These are phyloP conservation scores for Puccinia brachypodii DNA, from an alignment of 1,284 basidiomycete species.

Conservation along the genomic window DNA sequence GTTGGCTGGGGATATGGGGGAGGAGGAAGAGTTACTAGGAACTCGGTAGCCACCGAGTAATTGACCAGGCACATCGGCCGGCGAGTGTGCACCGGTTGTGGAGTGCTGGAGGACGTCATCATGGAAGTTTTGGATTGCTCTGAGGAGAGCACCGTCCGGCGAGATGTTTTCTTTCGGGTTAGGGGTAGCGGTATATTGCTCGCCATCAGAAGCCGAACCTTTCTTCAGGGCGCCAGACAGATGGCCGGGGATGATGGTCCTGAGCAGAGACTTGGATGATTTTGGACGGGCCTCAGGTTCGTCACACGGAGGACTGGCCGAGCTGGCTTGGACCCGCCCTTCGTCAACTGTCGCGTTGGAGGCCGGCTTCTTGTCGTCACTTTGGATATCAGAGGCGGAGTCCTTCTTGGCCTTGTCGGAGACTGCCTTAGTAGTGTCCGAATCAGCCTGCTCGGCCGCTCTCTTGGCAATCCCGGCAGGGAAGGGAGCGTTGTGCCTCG, in stretches of 20 bases:
- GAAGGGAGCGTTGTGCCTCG: no score
- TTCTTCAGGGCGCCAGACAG: no score
- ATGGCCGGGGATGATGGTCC: neutral
- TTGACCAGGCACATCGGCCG: neutral
- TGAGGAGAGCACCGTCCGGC: neutral
- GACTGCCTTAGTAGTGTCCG: no score
- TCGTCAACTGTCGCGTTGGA: no score
- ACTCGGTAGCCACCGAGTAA: neutral
- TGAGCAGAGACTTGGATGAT: neutral
- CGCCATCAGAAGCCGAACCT: neutral
- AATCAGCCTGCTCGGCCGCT: neutral
- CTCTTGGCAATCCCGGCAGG: neutral
- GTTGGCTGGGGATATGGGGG: neutral
- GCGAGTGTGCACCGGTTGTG: no score
- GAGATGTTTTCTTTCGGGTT: neutral
- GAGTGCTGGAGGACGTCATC: no score
- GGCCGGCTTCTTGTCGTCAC: no score
- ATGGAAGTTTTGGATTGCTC: neutral
- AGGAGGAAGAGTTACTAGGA: neutral
- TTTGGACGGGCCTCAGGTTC: no score
- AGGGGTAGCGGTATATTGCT: neutral
- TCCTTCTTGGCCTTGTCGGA: no score
- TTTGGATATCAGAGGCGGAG: no score
- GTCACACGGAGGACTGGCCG: no score
- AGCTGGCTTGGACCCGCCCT: no score